Percentiles rank a stretch among this genome's conserved stretches.
phyloP scores from a whole-genome alignment of 176 grass and related monocot genomes.

The Avena atlantica region DNA sequence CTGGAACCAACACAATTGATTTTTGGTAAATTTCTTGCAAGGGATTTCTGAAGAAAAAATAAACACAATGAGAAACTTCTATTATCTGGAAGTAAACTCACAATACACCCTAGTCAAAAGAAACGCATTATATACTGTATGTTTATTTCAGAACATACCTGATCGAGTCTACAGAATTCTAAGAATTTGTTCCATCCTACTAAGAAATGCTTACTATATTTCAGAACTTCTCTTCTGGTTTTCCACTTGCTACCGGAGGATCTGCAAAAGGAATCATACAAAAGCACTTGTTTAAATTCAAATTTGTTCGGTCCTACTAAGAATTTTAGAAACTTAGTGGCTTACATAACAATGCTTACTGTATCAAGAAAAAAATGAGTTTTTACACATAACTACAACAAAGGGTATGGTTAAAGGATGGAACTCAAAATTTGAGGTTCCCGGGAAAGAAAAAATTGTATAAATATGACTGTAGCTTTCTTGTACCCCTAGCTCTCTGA shows the following conservation, averaged over 20 bases:
- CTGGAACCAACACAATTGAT: not conserved
- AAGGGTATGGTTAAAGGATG: not conserved
- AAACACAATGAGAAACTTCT: not conserved
- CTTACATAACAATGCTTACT: too few species aligned
- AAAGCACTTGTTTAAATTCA: not conserved
- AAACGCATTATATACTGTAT: not conserved
- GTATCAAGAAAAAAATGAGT: too few species aligned
- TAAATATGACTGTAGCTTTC: not conserved
- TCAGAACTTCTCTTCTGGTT: not conserved
- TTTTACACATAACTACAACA: not conserved
- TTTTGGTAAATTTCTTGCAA: not conserved
- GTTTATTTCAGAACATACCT: not conserved
- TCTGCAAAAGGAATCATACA: not conserved
- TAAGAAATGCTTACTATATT: too few species aligned
- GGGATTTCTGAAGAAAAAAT: not conserved
- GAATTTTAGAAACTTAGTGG: not conserved
- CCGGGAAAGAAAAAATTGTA: not conserved
- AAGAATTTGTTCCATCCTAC: not conserved
- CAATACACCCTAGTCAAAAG: too few species aligned
- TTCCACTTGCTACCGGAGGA: not conserved
- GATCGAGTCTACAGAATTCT: not conserved
- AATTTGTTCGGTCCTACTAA: not conserved
- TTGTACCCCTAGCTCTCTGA: not conserved
- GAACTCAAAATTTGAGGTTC: not conserved
- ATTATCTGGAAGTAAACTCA: not conserved